Evolutionary conservation across 1,284 basidiomycete species (phyloP), one percentile per base, ranked within the genome.

Genomic region (Pseudozyma sp.): DNA sequence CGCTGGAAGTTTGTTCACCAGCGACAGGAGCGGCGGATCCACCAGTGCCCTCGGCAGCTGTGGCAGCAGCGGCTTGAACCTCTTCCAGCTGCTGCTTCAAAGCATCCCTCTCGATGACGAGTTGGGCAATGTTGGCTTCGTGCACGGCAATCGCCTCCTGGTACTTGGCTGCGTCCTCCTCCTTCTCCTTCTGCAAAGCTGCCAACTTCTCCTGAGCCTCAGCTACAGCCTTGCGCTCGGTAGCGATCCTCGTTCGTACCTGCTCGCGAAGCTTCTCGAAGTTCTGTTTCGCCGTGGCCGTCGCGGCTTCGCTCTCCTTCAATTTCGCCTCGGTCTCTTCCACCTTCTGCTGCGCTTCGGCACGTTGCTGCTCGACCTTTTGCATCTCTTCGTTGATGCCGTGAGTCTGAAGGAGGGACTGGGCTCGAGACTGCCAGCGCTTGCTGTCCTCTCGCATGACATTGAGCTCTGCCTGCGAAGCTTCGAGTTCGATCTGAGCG

Each of bases 351-450:
- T 79, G 66, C 4, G 75, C 69, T 30, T 76, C 68, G 5, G 68
- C 71, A 6, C 76, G 73, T 66, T 83, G 77, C 53, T 79, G 68
- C 65, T 83, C 81, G 29, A 67, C 76, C 62, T 77, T 78, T 46
- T 82, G 74, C 35, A 84, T 66, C 63, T 83, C 80, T 5, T 92
- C 90, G 14, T 94, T 93, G 73, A 93, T 91, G 54, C 93, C 92
- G 77, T 94, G 92, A 79, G 94, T 94, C 85, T 88, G 90, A 50
- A 96, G 87, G 34, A 95, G 87, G 63, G 92, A 91, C 30, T 89
- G 85, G 73, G 93, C 93, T 13, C 94, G 90, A 55, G 91, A 90
- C 85, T 94, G 92, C 93, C 94, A 95, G 68, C 89, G 89, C 47
- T 88, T 89, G 75, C 89, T 91, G 85, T 95, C 93, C 54, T 89